These are phyloP conservation scores for Fusarium guadeloupense DNA, from an alignment of 2,329 filamentous ascomycete genomes.

Conservation along the genomic window DNA sequence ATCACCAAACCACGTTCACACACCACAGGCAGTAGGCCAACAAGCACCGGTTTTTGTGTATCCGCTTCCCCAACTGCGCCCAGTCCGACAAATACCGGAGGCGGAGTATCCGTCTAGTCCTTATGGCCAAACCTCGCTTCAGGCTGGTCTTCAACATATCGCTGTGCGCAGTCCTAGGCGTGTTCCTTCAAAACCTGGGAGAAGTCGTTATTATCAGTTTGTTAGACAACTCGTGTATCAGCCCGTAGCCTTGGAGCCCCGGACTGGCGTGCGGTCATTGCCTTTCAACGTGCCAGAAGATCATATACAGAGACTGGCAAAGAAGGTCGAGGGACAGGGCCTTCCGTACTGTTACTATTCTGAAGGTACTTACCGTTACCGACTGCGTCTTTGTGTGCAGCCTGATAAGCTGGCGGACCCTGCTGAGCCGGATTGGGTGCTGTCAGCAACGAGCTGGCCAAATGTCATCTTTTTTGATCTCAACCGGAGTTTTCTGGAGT, in stretches of 20 bases:
- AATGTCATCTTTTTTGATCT: constrained; percentile 72
- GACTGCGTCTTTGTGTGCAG: constrained; percentile 70
- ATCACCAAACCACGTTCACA: constrained; percentile 5
- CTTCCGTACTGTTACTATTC: constrained; percentile 53
- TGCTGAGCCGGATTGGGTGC: constrained; percentile 67
- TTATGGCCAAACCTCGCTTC: constrained; percentile 53
- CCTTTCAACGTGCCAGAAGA: constrained; percentile 56
- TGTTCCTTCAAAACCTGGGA: constrained; percentile 39
- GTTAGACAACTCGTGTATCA: constrained; percentile 60
- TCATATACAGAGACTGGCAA: constrained; percentile 50
- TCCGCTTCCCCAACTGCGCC: background rate
- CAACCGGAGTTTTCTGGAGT: constrained; percentile 67
- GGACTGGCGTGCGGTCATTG: constrained; percentile 53
- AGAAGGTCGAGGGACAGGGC: constrained; percentile 40
- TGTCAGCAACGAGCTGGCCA: constrained; percentile 75
- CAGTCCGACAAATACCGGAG: constrained; percentile 26
- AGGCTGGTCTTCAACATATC: constrained; percentile 58
- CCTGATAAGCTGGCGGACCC: constrained; percentile 25
- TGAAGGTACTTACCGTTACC: constrained; percentile 68
- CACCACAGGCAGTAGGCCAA: background rate
- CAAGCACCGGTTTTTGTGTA: constrained; percentile 1
- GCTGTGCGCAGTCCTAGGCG: constrained; percentile 59
- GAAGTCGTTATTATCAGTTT: constrained; percentile 64
- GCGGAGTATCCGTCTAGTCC: constrained; percentile 54
- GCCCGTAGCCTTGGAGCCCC: constrained; percentile 54